A percentile compares a stretch with the other conserved stretches of the same genome.
Conservation (phyloP, 2,329 filamentous ascomycete genomes). For the Cryphonectria naterciae region DNA sequence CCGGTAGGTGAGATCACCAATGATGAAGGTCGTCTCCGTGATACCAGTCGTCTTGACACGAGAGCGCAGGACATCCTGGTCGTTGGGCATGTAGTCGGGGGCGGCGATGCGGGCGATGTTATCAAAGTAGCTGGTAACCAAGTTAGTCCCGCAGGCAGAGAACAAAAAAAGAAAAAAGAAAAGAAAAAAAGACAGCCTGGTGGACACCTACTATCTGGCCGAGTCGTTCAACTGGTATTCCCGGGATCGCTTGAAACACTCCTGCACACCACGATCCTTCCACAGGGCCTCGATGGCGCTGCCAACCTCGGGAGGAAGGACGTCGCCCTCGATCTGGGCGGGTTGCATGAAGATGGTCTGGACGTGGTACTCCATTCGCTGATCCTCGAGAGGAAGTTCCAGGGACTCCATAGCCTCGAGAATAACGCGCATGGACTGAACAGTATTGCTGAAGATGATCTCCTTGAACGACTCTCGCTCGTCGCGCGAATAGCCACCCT, state of each 20-base stretch:
- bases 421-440: conserved; percentile 72
- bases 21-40: conserved; percentile 94
- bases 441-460: conserved; percentile 72
- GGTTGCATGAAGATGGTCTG: conserved; percentile 99
- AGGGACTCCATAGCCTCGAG: conserved; percentile 71
- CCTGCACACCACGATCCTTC: conserved; percentile 90
- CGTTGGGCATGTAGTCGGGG: conserved; percentile 91
- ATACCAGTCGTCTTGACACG: conserved; percentile 99
- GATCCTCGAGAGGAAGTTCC: conserved; percentile 83
- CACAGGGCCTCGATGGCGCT: conserved; percentile 90
- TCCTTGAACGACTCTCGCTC: conserved; percentile 73
- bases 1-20: conserved; percentile 89
- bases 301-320: conserved; percentile 90
- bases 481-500: conserved; percentile 97
- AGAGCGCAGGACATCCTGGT: conserved; percentile 92
- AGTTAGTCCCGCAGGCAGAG: conserved; percentile 38
- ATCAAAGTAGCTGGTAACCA: conserved; percentile 81
- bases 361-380: conserved; percentile 93
- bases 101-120: conserved; percentile 89
- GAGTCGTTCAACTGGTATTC: conserved; percentile 98
- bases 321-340: conserved; percentile 93
- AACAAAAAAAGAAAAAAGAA: neutral
- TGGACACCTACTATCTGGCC: conserved; percentile 79
- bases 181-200: neutral
- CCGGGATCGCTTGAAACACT: conserved; percentile 92